These are phyloP conservation scores for Naganishia friedmannii DNA, from an alignment of 768 basidiomycete species.

Conservation along the genomic window DNA sequence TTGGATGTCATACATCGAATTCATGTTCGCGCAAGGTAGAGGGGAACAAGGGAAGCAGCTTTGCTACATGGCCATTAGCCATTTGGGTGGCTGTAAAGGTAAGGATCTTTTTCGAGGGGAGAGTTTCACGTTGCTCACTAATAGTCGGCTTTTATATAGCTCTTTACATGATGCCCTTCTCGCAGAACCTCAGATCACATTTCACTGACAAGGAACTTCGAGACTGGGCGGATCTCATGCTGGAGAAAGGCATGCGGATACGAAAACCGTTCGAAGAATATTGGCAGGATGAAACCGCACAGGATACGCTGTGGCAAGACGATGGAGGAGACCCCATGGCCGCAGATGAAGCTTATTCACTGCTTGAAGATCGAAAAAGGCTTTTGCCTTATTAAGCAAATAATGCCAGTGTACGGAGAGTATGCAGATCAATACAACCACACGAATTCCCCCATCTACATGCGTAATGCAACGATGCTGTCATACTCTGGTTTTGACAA, in stretches of 20 bases:
- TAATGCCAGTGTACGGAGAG: not conserved
- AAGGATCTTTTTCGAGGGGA: not conserved
- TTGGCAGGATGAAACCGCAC: constrained; percentile 32
- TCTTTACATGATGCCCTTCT: constrained; percentile 53
- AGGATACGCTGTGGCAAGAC: constrained; percentile 29
- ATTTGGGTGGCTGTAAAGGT: constrained; percentile 53
- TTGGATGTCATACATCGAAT: constrained; percentile 54
- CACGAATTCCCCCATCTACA: not conserved
- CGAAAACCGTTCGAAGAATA: constrained; percentile 47
- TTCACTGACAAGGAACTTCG: constrained; percentile 52
- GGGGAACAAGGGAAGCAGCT: constrained; percentile 47
- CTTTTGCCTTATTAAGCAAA: constrained; percentile 49
- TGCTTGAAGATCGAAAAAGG: constrained; percentile 43
- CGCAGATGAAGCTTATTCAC: constrained; percentile 44
- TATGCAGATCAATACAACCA: not conserved
- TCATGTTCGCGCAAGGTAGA: constrained; percentile 48
- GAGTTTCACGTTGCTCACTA: not conserved
- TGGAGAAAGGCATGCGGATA: constrained; percentile 51
- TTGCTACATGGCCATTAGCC: constrained; percentile 50
- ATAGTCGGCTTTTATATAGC: constrained; percentile 36
- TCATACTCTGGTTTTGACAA: constrained; percentile 73
- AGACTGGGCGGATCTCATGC: constrained; percentile 51
- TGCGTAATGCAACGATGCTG: constrained; percentile 57
- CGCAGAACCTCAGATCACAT: constrained; percentile 42
- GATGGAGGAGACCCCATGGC: constrained; percentile 40